Base-by-base conservation (phyloP, 140 eudicot genomes). In the Senecio squalidus region DNA sequence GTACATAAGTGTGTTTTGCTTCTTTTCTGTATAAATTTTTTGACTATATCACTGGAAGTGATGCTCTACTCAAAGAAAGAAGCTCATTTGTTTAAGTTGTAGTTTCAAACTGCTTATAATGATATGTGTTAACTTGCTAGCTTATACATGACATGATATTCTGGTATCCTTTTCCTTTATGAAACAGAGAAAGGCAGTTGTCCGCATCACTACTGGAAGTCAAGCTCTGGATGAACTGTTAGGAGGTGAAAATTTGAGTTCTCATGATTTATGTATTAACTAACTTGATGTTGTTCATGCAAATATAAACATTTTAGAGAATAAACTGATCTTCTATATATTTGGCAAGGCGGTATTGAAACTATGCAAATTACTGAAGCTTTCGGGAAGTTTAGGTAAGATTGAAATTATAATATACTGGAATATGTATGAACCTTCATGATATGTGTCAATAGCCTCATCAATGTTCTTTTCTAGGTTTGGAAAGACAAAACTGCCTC, bases 401-500 rank as follows among this genome's bases (percentile, higher is more conserved):
- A 51, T 55, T 20, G 46, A 50, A 47, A 51, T 24, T 39, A 27
- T 38, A 23, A 23, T 52, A 24, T 56, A 25, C 41, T 26, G 28
- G 2, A 34, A 47, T 48, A 18, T 20, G 34, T 49, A 65, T 24
- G 9, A 24, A 58, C 48, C 45, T 48, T 56, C 57, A 56, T 39
- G n/a, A 36, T 58, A 48, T 22, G 14, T 58, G 51, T 52, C 60
- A 66, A 18, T 27, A 1, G 6, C 31, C 33, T 43, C 58, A 26
- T 43, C 46, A 16, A 50, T 58, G 62, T 33, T 63, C 17, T 16
- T 36, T 44, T 44, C 40, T 84, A 90, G 97, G 60, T 90, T 94
- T 73, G 97, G 97, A 64, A 90, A 90, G 74, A 90, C 97, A 55
- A 95, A 90, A 75, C 94, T 90, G 46, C 95, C 97, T 22, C 97